These are phyloP conservation scores for Tulasnella sp. DNA, from an alignment of 768 basidiomycete species.

Conservation along the genomic window DNA sequence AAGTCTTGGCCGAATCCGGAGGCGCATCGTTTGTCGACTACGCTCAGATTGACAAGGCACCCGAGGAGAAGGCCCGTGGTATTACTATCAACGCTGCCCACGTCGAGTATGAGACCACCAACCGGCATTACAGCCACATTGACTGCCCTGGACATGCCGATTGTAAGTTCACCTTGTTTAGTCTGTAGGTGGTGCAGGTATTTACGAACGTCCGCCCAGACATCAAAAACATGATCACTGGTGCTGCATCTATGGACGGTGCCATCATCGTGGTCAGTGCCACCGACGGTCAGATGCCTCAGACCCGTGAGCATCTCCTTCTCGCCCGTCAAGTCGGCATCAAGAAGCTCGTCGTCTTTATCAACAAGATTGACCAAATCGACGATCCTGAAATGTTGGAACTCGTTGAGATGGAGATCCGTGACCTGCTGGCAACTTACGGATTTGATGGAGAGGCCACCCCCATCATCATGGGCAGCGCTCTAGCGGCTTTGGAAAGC, in stretches of 20 bases:
- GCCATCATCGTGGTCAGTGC: conserved; percentile 96
- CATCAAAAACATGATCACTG: conserved; percentile 99
- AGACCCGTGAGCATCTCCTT: conserved; percentile 95
- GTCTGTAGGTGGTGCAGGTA: conserved; percentile 7
- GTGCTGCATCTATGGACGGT: conserved; percentile 96
- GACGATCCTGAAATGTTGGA: conserved; percentile 97
- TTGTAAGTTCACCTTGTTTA: conserved; percentile 46
- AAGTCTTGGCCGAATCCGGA: conserved; percentile 67
- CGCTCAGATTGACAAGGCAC: conserved; percentile 96
- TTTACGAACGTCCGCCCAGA: conserved; percentile 37
- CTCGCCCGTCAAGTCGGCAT: conserved; percentile 97
- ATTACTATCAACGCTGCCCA: conserved; percentile 99
- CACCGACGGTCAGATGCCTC: conserved; percentile 99
- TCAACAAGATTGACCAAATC: conserved; percentile 98
- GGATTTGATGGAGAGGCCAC: conserved; percentile 96
- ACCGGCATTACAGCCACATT: conserved; percentile 93
- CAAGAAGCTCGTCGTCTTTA: conserved; percentile 95
- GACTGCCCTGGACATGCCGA: conserved; percentile 94
- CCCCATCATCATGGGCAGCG: conserved; percentile 97
- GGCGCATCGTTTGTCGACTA: conserved; percentile 88
- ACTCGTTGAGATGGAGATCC: conserved; percentile 99
- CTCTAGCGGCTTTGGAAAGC: conserved; percentile 88
- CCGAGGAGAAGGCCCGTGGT: conserved; percentile 98
- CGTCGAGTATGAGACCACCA: conserved; percentile 92
- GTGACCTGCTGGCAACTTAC: conserved; percentile 84